Percentiles rank a stretch among this genome's conserved stretches.
Evolutionary conservation across 805 yeast genomes (phyloP).

Genomic region (Lachancea fermentati): DNA sequence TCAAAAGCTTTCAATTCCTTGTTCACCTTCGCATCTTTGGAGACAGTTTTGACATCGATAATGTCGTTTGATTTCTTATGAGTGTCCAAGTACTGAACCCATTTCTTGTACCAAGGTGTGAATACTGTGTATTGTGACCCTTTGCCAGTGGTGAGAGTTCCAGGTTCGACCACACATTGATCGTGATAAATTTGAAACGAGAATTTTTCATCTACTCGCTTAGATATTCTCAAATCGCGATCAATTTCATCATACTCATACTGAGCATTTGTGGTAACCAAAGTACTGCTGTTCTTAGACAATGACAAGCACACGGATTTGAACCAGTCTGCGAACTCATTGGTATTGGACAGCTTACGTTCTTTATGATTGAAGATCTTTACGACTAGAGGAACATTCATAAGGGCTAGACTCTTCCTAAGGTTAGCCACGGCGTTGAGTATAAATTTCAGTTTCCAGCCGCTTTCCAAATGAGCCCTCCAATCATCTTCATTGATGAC

Average conservation of each 20-base stretch:
- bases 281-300: constrained; percentile 3
- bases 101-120: constrained; percentile 44
- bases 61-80: constrained; percentile 9
- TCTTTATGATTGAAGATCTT: constrained; percentile 20
- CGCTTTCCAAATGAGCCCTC: constrained; percentile 39
- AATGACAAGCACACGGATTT: constrained; percentile 13
- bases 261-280: constrained; percentile 30
- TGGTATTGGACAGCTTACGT: constrained; percentile 14
- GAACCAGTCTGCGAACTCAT: constrained; percentile 22
- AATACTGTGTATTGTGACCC: constrained; percentile 43
- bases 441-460: constrained; percentile 38
- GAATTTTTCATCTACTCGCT: constrained; percentile 7
- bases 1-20: constrained; percentile 3
- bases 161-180: constrained; percentile 40
- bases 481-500: constrained; percentile 38
- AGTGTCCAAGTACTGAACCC: constrained; percentile 33
- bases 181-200: constrained; percentile 33
- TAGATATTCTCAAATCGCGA: constrained; percentile 22
- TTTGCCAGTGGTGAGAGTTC: constrained; percentile 36
- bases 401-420: constrained; percentile 25
- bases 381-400: constrained; percentile 36
- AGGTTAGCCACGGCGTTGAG: constrained; percentile 32
- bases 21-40: constrained; percentile 6
- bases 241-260: constrained; percentile 35
- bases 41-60: constrained; percentile 2